Evolutionary conservation across 129 eudicot genomes (phyloP), one percentile per base, ranked within the genome.

Genomic region (Cynara cardunculus): DNA sequence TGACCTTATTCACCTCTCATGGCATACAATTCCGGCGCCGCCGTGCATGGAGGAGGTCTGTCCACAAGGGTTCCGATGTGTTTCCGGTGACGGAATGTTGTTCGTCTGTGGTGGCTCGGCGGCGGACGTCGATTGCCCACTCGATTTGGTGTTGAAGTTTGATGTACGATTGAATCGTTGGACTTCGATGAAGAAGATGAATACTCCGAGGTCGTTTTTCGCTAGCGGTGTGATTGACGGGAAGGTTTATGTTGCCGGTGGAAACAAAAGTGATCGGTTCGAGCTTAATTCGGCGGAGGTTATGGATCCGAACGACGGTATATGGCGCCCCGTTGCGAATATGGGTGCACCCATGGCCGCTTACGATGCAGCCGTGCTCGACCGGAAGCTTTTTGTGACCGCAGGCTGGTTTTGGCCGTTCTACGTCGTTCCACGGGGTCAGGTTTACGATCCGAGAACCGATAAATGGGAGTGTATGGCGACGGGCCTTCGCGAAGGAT

Each of bases 381-480:
- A 94, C 53, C 94, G 96, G 62, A 94, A 94, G 87, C 94, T 94
- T 79, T 90, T 87, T n/a, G 90, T 90, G 16, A 94, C 97, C 0
- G 98, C 92, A 82, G 98, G 98, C 11, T 94, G 98, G 98, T 91
- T 87, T 81, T 94, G 98, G 98, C 98, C 98, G 0, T 94, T 94
- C 31, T 89, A 83, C 65, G 88, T 84, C 2, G 90, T 83, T 0
- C 98, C 98, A 1, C 78, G 96, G 65, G 98, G 98, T 27, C 98
- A 92, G 69, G 87, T 92, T 61, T 94, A 94, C 64, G 97, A 94
- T 79, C 98, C 98, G 2, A 69, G 28, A 44, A 87, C 87, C 1
- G 84, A 90, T 72, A 85, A 27, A 10, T 94, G 98, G 98, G 97
- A 86, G 69, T 72, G 70, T 71, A 92, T 94, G 98, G 90, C 94